Conservation (phyloP, 345 rosid genomes). For the Adansonia digitata region DNA sequence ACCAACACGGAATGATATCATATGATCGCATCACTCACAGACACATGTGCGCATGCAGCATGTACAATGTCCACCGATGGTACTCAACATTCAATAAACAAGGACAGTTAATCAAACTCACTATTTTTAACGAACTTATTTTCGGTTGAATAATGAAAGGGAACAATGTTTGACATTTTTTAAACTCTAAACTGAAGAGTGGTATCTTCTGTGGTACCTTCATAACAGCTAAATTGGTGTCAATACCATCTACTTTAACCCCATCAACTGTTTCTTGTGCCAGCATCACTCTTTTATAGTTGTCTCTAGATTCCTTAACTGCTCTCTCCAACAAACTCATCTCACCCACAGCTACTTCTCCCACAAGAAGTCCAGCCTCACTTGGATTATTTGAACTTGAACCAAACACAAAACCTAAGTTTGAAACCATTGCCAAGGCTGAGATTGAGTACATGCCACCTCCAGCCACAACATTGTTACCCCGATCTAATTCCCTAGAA, state of each 20-base stretch:
- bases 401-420: constrained; percentile 68
- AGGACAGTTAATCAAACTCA: background rate
- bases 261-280: constrained; percentile 90
- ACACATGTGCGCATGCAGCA: background rate
- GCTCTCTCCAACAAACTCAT: constrained; percentile 71
- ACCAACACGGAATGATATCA: background rate
- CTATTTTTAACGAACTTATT: background rate
- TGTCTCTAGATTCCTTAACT: constrained; percentile 70
- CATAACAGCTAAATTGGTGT: constrained; percentile 95
- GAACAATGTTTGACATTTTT: background rate
- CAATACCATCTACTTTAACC: constrained; percentile 90
- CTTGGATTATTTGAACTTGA: constrained; percentile 45
- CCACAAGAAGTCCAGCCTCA: constrained; percentile 56
- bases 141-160: background rate
- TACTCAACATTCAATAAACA: background rate
- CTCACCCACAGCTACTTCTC: constrained; percentile 89
- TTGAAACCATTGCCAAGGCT: constrained; percentile 70
- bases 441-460: constrained; percentile 67
- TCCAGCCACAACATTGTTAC: constrained; percentile 35
- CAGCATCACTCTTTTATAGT: constrained; percentile 63
- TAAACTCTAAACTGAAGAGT: background rate
- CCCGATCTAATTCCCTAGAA: constrained; percentile 44
- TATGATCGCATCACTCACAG: background rate
- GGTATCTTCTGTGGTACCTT: constrained; percentile 51
- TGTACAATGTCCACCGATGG: background rate